Evolutionary conservation across 495 filamentous ascomycete genomes (phyloP).

Genomic region (Jackrogersella minutella): DNA sequence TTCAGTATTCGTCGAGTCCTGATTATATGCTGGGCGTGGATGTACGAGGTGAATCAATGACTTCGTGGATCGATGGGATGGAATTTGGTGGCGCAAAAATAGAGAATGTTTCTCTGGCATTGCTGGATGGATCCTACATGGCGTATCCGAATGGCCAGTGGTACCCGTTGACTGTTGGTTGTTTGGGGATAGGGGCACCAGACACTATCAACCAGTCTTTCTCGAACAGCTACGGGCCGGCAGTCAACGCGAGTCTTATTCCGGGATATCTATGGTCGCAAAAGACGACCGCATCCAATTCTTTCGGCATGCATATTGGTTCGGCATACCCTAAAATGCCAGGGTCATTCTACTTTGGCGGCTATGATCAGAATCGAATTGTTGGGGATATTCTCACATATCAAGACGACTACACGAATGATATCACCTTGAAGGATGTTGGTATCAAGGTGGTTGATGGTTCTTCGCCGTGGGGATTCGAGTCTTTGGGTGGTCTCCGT

Average conservation of each 20-base stretch:
- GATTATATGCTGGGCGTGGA: constrained; percentile 39
- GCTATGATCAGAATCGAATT: constrained; percentile 60
- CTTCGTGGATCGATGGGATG: constrained; percentile 40
- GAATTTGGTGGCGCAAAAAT: constrained; percentile 28
- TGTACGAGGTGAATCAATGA: constrained; percentile 21
- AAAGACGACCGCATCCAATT: constrained; percentile 54
- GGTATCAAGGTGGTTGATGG: constrained; percentile 53
- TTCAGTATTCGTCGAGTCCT: constrained; percentile 27
- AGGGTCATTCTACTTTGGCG: constrained; percentile 58
- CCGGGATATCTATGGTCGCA: constrained; percentile 48
- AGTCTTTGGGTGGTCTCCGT: constrained; percentile 46
- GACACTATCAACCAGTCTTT: constrained; percentile 45
- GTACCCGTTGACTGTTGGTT: constrained; percentile 49
- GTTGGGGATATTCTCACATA: constrained; percentile 43
- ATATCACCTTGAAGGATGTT: constrained; percentile 51
- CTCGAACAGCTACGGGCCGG: constrained; percentile 23
- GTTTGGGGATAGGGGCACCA: constrained; percentile 48
- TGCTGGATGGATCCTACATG: constrained; percentile 35
- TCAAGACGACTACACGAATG: constrained; percentile 43
- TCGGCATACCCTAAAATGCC: constrained; percentile 50
- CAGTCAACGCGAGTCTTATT: constrained; percentile 46
- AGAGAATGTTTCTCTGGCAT: constrained; percentile 37
- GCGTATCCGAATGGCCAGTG: constrained; percentile 44
- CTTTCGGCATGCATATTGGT: constrained; percentile 64
- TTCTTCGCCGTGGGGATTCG: constrained; percentile 52